A percentile compares a stretch with the other conserved stretches of the same genome.
These are phyloP conservation scores for Psilocybe sp. DNA, from an alignment of 768 basidiomycete species.

Conservation along the genomic window DNA sequence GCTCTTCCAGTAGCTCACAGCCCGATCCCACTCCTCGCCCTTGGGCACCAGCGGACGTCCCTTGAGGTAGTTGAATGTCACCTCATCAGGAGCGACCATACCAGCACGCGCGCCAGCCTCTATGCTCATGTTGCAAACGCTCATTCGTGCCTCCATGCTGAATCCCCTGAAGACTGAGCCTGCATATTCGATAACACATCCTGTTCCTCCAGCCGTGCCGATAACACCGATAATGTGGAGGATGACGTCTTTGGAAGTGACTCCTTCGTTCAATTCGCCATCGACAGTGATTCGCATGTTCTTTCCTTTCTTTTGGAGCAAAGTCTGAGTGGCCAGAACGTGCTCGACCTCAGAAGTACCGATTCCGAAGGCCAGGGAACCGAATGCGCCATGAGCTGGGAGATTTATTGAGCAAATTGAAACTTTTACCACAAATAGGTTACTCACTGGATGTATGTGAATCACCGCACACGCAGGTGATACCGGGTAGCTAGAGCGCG, in stretches of 20 bases:
- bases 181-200: constrained; percentile 88
- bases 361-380: constrained; percentile 90
- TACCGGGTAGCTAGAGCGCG: constrained; percentile 58
- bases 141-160: constrained; percentile 91
- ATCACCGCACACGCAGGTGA: constrained; percentile 87
- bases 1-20: constrained; percentile 83
- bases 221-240: constrained; percentile 88
- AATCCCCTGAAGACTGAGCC: constrained; percentile 84
- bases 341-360: constrained; percentile 95
- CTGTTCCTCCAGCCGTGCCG: constrained; percentile 92
- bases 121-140: constrained; percentile 93
- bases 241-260: constrained; percentile 88
- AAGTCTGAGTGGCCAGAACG: constrained; percentile 88
- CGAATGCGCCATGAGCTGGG: constrained; percentile 87
- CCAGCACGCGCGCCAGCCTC: constrained; percentile 91
- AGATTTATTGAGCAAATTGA: not conserved
- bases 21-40: constrained; percentile 82
- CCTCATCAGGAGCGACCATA: constrained; percentile 88
- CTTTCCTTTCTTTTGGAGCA: constrained; percentile 84
- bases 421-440: not conserved
- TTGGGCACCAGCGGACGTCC: constrained; percentile 80
- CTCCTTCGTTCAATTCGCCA: constrained; percentile 75
- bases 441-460: constrained; percentile 87
- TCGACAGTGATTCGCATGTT: constrained; percentile 93
- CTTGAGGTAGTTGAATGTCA: constrained; percentile 81